Percentiles rank a stretch among this genome's conserved stretches.
Conservation (phyloP, 192 early-diverging fungal genomes). For the Podila epicladia region DNA sequence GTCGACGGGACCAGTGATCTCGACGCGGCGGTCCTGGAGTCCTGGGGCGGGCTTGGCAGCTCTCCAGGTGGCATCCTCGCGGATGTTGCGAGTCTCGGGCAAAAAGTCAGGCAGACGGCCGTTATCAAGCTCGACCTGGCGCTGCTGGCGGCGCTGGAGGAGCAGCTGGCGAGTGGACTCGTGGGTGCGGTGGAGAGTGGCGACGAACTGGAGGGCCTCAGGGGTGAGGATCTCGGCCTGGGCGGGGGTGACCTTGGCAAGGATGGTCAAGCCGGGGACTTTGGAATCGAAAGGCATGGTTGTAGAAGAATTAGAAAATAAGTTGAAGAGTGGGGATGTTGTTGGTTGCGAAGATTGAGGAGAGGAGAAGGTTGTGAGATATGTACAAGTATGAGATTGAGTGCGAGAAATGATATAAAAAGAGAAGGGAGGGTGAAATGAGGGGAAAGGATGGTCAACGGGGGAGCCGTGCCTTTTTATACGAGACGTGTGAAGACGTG, state of each 20-base stretch:
- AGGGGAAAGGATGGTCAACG: too few species aligned
- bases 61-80: constrained; percentile 90
- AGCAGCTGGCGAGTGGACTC: constrained; percentile 80
- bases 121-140: constrained; percentile 66
- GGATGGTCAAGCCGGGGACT: constrained; percentile 75
- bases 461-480: too few species aligned
- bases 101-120: constrained; percentile 90
- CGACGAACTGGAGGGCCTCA: constrained; percentile 87
- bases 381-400: not conserved
- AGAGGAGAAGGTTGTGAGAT: not conserved
- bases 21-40: constrained; percentile 90
- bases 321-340: not conserved
- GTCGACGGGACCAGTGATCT: constrained; percentile 98
- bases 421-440: not conserved
- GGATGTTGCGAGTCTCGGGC: constrained; percentile 88
- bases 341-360: not conserved
- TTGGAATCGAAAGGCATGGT: constrained; percentile 46
- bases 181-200: constrained; percentile 89
- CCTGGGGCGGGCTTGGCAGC: constrained; percentile 91
- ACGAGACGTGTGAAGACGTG: too few species aligned
- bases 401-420: constrained; percentile 2
- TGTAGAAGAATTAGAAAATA: too few species aligned
- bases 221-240: constrained; percentile 83
- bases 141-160: constrained; percentile 84
- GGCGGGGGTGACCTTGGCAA: constrained; percentile 68